Evolutionary conservation across 352 stramenopile genomes (phyloP), one percentile per base, ranked within the genome.

Genomic region (Globisporangium canariense): DNA sequence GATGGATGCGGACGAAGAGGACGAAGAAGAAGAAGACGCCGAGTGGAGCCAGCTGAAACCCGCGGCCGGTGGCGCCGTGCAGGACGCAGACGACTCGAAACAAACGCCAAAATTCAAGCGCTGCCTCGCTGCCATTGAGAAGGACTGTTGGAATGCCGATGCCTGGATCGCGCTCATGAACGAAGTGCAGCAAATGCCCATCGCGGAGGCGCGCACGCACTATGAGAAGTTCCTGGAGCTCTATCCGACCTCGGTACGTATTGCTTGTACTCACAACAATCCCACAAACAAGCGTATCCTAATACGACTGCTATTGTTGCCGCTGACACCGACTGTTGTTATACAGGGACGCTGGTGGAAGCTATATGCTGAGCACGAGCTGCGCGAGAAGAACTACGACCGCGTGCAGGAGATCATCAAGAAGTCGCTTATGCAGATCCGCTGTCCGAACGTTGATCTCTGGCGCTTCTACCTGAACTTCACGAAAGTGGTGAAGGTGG

Each of bases 381-480:
- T 94, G 49, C 77, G 80, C 16, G 86, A 93, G 56, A 92, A 94
- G 61, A 71, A 96, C 50, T 93, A 93, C 56, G 83, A 94, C 54
- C 85, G 85, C 58, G 88, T 94, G 22, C 88, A 93, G 61, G 83
- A 88, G 59, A 91, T 96, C 68, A 92, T 96, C 55, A 89, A 91
- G 68, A 93, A 91, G 71, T 92, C 86, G 60, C 80, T 96, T 36
- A 91, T 94, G 79, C 76, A 93, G 70, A 63, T 94, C 49, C 80
- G 86, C 20, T 93, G 84, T 58, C 86, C 84, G 25, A 72, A 94
- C 52, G 74, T 96, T 53, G 88, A 96, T 16, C 74, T 96, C 18
- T 96, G 88, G 88, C 73, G 83, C 3, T 94, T 96, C 53, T 96
- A 96, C 69, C 72, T 96, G 34, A 86, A 88, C 65, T 94, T 96